These are phyloP conservation scores for Pachysolen tannophilus DNA, from an alignment of 805 yeast genomes.

Conservation along the genomic window DNA sequence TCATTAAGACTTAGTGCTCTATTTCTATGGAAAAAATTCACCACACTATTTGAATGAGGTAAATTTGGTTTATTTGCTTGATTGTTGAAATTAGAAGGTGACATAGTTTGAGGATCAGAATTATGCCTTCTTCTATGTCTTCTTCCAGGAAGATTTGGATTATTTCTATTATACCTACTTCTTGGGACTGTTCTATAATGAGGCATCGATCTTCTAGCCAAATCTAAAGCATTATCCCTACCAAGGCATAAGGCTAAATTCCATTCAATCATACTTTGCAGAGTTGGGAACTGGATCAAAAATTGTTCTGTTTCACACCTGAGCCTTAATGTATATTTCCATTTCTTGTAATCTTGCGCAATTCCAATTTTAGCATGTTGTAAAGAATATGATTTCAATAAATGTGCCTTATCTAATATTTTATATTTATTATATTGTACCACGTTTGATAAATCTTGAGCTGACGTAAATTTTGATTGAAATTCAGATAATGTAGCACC, in stretches of 20 bases:
- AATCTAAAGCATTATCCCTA: constrained; percentile 71
- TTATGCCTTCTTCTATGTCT: constrained; percentile 3
- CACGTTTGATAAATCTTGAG: constrained; percentile 19
- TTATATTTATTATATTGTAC: constrained; percentile 14
- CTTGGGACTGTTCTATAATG: constrained; percentile 76
- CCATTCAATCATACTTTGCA: constrained; percentile 74
- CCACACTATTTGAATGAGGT: too few relatives aligned
- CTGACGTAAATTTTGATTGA: constrained; percentile 20
- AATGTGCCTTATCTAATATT: constrained; percentile 23
- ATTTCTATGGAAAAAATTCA: constrained; percentile 5
- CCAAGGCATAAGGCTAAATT: constrained; percentile 64
- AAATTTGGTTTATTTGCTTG: too few relatives aligned
- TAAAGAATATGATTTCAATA: constrained; percentile 64
- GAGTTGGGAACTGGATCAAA: constrained; percentile 52
- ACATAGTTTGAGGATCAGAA: constrained; percentile 5
- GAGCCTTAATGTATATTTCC: constrained; percentile 58
- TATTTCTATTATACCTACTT: constrained; percentile 43
- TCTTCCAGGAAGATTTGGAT: not conserved
- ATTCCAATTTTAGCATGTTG: constrained; percentile 82
- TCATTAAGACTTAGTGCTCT: constrained; percentile 3
- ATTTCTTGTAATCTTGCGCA: constrained; percentile 77
- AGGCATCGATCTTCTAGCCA: constrained; percentile 65
- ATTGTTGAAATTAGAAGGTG: too few relatives aligned
- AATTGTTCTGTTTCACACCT: constrained; percentile 83
- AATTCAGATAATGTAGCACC: constrained; percentile 10